These are phyloP conservation scores for Coemansia sp. DNA, from an alignment of 192 early-diverging fungal genomes.

Conservation along the genomic window DNA sequence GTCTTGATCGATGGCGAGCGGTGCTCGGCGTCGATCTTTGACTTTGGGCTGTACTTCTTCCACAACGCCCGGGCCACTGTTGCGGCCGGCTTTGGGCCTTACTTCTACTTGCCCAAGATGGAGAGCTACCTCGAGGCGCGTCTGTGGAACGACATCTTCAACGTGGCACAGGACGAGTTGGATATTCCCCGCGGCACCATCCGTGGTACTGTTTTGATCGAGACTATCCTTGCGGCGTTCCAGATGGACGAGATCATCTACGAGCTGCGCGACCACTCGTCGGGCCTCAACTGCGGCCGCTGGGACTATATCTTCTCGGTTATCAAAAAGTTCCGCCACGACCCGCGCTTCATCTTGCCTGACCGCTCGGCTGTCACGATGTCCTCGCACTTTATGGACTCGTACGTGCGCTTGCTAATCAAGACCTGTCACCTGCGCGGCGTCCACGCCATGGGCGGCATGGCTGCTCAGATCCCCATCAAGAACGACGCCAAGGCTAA, in stretches of 20 bases:
- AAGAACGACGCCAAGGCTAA: slow-evolving; percentile 91
- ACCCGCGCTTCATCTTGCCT: slow-evolving; percentile 85
- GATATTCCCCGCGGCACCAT: slow-evolving; percentile 93
- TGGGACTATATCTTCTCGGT: slow-evolving; percentile 99
- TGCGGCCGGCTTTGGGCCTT: slow-evolving; percentile 89
- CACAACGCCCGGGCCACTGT: slow-evolving; percentile 91
- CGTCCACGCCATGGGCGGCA: slow-evolving; percentile 99
- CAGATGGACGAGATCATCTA: slow-evolving; percentile 99
- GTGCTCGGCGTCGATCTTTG: slow-evolving; percentile 95
- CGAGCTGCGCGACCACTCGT: slow-evolving; percentile 97
- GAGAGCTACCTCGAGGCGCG: slow-evolving; percentile 97
- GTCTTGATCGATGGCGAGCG: slow-evolving; percentile 91
- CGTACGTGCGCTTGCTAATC: slow-evolving; percentile 95
- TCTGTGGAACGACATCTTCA: slow-evolving; percentile 99
- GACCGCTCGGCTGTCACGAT: slow-evolving; percentile 91
- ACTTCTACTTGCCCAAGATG: slow-evolving; percentile 99
- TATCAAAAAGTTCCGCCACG: slow-evolving; percentile 96
- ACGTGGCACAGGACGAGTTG: slow-evolving; percentile 89
- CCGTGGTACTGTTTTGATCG: slow-evolving; percentile 95
- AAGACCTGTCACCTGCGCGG: slow-evolving; percentile 98
- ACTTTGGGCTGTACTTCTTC: slow-evolving; percentile 99
- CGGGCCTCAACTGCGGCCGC: slow-evolving; percentile 98
- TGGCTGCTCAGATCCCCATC: slow-evolving; percentile 99
- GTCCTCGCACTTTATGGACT: slow-evolving; percentile 98
- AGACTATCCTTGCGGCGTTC: slow-evolving; percentile 95